Conservation (phyloP, 352 stramenopile species). For the Phytopythium mirpurense region DNA sequence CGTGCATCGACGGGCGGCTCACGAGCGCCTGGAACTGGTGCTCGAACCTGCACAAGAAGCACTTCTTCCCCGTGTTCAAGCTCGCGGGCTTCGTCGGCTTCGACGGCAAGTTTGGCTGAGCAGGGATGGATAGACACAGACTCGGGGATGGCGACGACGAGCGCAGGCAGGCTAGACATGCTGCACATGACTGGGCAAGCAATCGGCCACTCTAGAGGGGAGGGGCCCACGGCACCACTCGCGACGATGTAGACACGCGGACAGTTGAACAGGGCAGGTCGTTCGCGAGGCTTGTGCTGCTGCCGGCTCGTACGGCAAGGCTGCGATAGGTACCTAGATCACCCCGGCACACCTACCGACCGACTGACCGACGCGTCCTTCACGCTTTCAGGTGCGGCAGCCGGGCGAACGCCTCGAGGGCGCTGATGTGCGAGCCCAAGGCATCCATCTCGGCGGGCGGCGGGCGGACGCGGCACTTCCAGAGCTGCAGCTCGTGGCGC, state of each 20-base stretch:
- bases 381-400: constrained; percentile 45
- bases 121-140: not conserved
- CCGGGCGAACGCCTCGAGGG: constrained; percentile 48
- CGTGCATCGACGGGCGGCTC: constrained; percentile 95
- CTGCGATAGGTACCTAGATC: no score
- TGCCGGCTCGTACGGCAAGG: no score
- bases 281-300: no score
- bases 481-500: constrained; percentile 61
- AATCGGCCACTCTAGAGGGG: no score
- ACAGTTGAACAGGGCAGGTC: no score
- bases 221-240: no score
- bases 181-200: no score
- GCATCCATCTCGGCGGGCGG: constrained; percentile 43
- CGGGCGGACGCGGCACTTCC: constrained; percentile 51
- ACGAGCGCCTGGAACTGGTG: constrained; percentile 98
- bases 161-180: no score
- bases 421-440: constrained; percentile 60
- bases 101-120: constrained; percentile 93
- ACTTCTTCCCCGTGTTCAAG: constrained; percentile 96
- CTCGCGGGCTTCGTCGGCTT: constrained; percentile 95
- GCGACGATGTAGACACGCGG: no score
- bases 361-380: no score
- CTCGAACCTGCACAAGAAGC: constrained; percentile 91
- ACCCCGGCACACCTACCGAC: no score
- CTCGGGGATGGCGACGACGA: not conserved